Evolutionary conservation across 2,329 filamentous ascomycete genomes (phyloP), one percentile per base, ranked within the genome.

Genomic region (Emmonsiellopsis sp.): DNA sequence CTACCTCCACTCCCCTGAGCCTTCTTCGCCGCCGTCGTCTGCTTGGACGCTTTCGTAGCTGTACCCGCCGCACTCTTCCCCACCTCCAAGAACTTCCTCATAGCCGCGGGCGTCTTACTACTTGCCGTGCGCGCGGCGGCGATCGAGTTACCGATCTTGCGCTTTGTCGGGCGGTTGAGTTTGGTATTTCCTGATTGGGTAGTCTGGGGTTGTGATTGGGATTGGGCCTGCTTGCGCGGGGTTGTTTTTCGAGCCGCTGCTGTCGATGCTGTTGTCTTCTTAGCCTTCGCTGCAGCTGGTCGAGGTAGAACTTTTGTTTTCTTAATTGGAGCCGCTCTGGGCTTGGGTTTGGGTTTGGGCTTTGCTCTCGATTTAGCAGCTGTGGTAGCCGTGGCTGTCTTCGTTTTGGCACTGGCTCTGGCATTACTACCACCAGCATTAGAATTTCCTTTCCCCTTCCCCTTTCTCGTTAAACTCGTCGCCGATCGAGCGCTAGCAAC

Each of bases 401-500:
- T 37, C 7, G 15, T 44, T 9, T 30, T 42, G 9, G 40, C 50
- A 26, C 31, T 47, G 16, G 34, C 26, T 35, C 38, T 51, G 42
- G 31, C 9, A n/a, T 49, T 51, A 30, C 16, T 51, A 30, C 16
- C 47, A 37, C 15, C 7, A 15, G 35, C 6, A n/a, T 55, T 53
- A 3, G 52, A 8, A 16, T 16, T 15, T 1, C 13, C 2, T 43
- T 34, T 43, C n/a, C 13, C 35, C 37, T 43, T 54, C 15, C 37
- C 11, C 32, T 35, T 51, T 11, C 37, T 52, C 9, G 15, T 46
- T 38, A 42, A 15, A 52, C 9, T 54, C 10, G 53, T 45, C 10
- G 42, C 40, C 26, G 41, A 34, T 20, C 49, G 31, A 13, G 51
- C 60, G 42, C 59, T 64, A 4, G 65, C 59, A 32, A 65, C 59